These are phyloP conservation scores for Phytophthora meadii DNA, from an alignment of 352 stramenopile species.

Conservation along the genomic window DNA sequence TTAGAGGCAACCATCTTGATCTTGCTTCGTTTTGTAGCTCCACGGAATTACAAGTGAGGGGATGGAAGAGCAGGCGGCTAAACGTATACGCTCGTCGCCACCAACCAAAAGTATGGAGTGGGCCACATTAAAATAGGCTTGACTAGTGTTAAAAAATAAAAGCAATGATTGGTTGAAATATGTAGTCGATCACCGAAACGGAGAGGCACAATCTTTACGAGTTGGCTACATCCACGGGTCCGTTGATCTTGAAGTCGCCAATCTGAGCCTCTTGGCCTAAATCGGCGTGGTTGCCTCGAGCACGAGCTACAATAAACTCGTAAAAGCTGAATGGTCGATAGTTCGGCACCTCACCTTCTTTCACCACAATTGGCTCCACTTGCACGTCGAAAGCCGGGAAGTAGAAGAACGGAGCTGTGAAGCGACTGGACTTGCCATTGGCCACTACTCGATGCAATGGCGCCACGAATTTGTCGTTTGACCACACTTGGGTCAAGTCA, in stretches of 20 bases:
- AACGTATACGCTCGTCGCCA: not conserved
- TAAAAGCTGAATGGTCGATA: constrained; percentile 90
- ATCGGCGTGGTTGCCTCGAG: constrained; percentile 93
- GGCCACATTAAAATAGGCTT: constrained; percentile 2
- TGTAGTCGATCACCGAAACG: not conserved
- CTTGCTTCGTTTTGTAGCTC: constrained; percentile 81
- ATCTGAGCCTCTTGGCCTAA: constrained; percentile 82
- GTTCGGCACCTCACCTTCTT: constrained; percentile 37
- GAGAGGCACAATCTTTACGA: not conserved
- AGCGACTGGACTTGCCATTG: constrained; percentile 43
- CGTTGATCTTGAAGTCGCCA: constrained; percentile 28
- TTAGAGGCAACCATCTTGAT: constrained; percentile 91
- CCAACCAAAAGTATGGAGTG: not conserved
- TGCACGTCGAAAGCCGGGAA: constrained; percentile 69
- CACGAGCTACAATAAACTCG: constrained; percentile 88
- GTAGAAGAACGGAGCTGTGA: constrained; percentile 74
- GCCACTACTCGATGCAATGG: constrained; percentile 63
- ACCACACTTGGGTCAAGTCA: constrained; percentile 71
- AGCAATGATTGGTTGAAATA: constrained; percentile 2
- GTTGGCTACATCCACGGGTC: constrained; percentile 17
- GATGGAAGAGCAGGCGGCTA: not conserved
- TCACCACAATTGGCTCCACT: constrained; percentile 71
- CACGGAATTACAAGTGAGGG: constrained; percentile 53
- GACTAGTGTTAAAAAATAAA: constrained; percentile 1
- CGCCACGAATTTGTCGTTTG: constrained; percentile 59